Percentiles rank a stretch among this genome's conserved stretches.
Conservation (phyloP, 176 grass and related monocot genomes). For the Aegilops speltoides region DNA sequence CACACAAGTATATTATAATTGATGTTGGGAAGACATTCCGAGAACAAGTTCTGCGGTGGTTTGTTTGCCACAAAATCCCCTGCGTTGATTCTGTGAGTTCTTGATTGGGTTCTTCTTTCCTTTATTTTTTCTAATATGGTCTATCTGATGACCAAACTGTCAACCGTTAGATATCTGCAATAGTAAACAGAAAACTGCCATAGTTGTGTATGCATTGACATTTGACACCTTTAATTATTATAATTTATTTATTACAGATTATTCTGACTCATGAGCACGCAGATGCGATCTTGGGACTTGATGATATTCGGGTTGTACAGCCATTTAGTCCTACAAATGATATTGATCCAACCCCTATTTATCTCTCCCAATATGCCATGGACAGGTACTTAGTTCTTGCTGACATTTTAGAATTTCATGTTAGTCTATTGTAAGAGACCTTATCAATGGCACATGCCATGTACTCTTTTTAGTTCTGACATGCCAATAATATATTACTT, state of each 20-base stretch:
- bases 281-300: slow-evolving; percentile 90
- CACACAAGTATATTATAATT: slow-evolving; percentile 82
- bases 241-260: slow-evolving; percentile 56
- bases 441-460: background rate
- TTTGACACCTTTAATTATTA: background rate
- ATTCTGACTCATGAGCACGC: slow-evolving; percentile 96
- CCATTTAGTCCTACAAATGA: slow-evolving; percentile 79
- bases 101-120: slow-evolving; percentile 10
- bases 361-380: slow-evolving; percentile 77
- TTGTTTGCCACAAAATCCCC: slow-evolving; percentile 87
- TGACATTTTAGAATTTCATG: background rate
- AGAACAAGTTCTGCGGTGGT: slow-evolving; percentile 97
- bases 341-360: slow-evolving; percentile 89
- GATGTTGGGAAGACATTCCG: slow-evolving; percentile 92
- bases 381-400: slow-evolving; percentile 60
- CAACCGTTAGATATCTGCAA: background rate
- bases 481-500: background rate
- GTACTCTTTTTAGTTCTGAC: background rate
- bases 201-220: slow-evolving; percentile 18
- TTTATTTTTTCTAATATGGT: slow-evolving; percentile 16
- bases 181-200: background rate
- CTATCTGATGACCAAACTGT: slow-evolving; percentile 1
- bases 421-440: background rate
- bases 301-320: slow-evolving; percentile 86
- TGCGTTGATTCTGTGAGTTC: slow-evolving; percentile 86